phyloP scores from a whole-genome alignment of 306 rosid species.

The Begonia peltatifolia region DNA sequence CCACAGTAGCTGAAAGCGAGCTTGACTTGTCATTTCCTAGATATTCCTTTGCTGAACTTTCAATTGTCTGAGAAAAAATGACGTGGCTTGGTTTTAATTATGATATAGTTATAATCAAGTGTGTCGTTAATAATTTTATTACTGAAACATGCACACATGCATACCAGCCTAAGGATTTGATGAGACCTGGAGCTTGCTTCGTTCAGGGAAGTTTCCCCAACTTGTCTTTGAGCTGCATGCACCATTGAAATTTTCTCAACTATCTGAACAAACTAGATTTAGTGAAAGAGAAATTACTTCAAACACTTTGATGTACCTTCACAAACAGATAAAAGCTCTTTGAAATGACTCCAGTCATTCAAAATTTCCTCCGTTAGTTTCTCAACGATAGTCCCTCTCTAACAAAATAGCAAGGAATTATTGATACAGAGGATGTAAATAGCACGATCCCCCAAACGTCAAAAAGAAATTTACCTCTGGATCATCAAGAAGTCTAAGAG shows the following conservation, averaged over 20 bases:
- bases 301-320: slow-evolving; percentile 44
- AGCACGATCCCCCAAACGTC: too few relatives aligned
- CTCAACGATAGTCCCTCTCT: slow-evolving; percentile 96
- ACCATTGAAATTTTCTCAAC: slow-evolving; percentile 7
- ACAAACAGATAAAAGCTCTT: slow-evolving; percentile 64
- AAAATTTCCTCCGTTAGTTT: slow-evolving; percentile 73
- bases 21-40: slow-evolving; percentile 86
- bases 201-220: slow-evolving; percentile 91
- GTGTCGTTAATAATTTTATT: background rate
- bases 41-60: slow-evolving; percentile 86
- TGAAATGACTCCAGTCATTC: slow-evolving; percentile 75
- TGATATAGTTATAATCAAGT: background rate
- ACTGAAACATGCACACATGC: slow-evolving; percentile 6
- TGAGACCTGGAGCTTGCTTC: slow-evolving; percentile 99
- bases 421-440: too few relatives aligned
- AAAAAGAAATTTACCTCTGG: slow-evolving; percentile 71
- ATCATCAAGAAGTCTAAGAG: slow-evolving; percentile 94
- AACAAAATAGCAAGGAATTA: slow-evolving; percentile 24
- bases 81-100: too few relatives aligned
- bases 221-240: slow-evolving; percentile 79
- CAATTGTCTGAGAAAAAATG: slow-evolving; percentile 49
- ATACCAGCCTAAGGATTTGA: slow-evolving; percentile 94
- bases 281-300: background rate
- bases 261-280: background rate
- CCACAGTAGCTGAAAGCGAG: slow-evolving; percentile 88